Evolutionary conservation across 202 grass and related monocot species (phyloP).

Genomic region (Zoysia matrella): DNA sequence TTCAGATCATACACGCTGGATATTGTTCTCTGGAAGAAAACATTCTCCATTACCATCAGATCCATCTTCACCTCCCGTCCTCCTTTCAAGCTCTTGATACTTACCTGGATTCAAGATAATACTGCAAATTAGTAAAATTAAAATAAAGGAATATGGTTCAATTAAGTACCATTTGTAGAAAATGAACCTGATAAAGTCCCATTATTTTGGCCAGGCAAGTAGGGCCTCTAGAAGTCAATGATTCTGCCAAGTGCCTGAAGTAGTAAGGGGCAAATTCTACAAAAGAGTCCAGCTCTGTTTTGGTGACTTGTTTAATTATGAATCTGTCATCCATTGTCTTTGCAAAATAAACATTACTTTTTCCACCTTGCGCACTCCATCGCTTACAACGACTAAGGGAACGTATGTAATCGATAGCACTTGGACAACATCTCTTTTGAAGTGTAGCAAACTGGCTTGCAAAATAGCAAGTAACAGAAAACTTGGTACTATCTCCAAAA

Average conservation of each 20-base stretch:
- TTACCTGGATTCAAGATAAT: constrained; percentile 61
- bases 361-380: constrained; percentile 90
- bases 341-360: constrained; percentile 97
- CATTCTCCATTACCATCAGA: constrained; percentile 95
- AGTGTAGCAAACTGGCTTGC: constrained; percentile 78
- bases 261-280: constrained; percentile 81
- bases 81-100: constrained; percentile 73
- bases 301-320: constrained; percentile 89
- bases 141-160: not conserved
- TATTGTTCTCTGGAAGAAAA: constrained; percentile 77
- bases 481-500: constrained; percentile 75
- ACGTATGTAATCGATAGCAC: constrained; percentile 74
- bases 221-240: constrained; percentile 66
- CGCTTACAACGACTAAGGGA: constrained; percentile 86
- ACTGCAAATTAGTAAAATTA: constrained; percentile 33
- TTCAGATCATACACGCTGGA: constrained; percentile 94
- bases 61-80: constrained; percentile 83
- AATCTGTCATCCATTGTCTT: constrained; percentile 93
- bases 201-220: constrained; percentile 87
- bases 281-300: constrained; percentile 93
- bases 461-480: constrained; percentile 87
- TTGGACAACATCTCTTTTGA: constrained; percentile 71
- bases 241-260: constrained; percentile 70
- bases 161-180: constrained; percentile 1
- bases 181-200: constrained; percentile 90